Evolutionary conservation across 805 yeast genomes (phyloP).

Genomic region (Teunomyces pallodes): DNA sequence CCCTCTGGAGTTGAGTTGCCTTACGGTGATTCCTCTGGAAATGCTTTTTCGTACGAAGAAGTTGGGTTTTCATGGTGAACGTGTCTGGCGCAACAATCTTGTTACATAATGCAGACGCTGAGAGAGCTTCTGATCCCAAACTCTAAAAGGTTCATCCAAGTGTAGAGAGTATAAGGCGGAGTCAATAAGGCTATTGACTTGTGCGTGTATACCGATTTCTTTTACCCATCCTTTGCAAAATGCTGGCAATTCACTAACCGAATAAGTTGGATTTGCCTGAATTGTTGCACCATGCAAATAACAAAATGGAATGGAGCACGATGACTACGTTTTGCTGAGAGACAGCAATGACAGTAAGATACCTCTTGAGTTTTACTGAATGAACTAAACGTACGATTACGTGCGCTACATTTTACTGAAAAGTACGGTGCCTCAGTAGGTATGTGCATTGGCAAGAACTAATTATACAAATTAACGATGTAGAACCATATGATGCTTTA

Average conservation of each 20-base stretch:
- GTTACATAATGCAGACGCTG: conserved; percentile 44
- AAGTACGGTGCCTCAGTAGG: not conserved
- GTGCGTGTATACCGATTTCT: not conserved
- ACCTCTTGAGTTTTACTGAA: conserved; percentile 7
- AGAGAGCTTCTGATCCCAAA: conserved; percentile 46
- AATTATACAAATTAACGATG: conserved; percentile 4
- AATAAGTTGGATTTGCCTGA: not conserved
- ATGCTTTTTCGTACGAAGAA: conserved; percentile 29
- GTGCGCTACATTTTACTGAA: conserved; percentile 3
- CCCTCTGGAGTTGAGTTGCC: conserved; percentile 44
- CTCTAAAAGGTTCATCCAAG: not conserved
- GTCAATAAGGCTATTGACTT: not conserved
- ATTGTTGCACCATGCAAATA: not conserved
- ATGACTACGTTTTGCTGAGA: conserved; percentile 8
- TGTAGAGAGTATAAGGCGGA: conserved; percentile 1
- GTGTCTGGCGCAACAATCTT: conserved; percentile 51
- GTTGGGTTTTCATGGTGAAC: conserved; percentile 45
- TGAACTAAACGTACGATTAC: conserved; percentile 9
- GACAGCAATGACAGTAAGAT: not conserved
- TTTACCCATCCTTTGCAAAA: not conserved
- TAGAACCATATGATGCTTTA: conserved; percentile 39
- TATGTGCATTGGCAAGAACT: conserved; percentile 4
- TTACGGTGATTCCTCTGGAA: conserved; percentile 34
- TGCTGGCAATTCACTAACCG: not conserved
- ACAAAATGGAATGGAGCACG: conserved; percentile 1